Conservation (phyloP, 2,329 filamentous ascomycete species). For the Leptographium procerum region DNA sequence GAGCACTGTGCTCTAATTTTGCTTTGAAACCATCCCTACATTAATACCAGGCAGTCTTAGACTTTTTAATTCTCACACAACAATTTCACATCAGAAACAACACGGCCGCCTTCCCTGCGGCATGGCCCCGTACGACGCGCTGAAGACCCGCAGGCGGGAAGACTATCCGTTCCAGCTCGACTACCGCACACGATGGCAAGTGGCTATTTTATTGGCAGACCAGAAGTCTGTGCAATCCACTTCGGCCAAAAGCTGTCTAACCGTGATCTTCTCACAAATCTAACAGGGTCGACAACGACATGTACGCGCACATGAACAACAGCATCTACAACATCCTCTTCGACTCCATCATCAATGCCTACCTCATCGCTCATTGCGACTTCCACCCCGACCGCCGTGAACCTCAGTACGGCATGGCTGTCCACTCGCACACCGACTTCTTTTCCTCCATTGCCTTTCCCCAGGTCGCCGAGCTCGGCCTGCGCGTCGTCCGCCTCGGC, state of each 20-base stretch:
- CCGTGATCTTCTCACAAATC: too few relatives aligned
- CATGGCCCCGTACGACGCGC: slow-evolving; percentile 24
- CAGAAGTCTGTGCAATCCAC: background rate
- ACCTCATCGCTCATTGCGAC: slow-evolving; percentile 67
- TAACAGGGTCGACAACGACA: slow-evolving; percentile 78
- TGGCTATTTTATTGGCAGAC: background rate
- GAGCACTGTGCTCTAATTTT: too few relatives aligned
- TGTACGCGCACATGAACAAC: slow-evolving; percentile 92
- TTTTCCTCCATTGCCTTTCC: slow-evolving; percentile 75
- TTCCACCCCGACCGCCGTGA: slow-evolving; percentile 59
- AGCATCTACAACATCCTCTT: slow-evolving; percentile 77
- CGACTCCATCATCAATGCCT: slow-evolving; percentile 83
- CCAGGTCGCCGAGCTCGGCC: slow-evolving; percentile 64
- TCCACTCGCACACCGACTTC: slow-evolving; percentile 77
- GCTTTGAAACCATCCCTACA: too few relatives aligned
- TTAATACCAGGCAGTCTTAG: too few relatives aligned
- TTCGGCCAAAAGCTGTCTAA: background rate
- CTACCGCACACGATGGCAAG: slow-evolving; percentile 77
- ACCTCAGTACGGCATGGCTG: slow-evolving; percentile 69
- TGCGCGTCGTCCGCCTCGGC: slow-evolving; percentile 75
- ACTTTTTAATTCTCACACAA: too few relatives aligned
- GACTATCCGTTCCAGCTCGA: slow-evolving; percentile 74
- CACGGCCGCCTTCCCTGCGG: background rate
- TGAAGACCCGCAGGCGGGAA: slow-evolving; percentile 51
- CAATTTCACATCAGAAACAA: background rate